phyloP scores from a whole-genome alignment of 2,329 filamentous ascomycete species.

The Diaporthe humulicola region DNA sequence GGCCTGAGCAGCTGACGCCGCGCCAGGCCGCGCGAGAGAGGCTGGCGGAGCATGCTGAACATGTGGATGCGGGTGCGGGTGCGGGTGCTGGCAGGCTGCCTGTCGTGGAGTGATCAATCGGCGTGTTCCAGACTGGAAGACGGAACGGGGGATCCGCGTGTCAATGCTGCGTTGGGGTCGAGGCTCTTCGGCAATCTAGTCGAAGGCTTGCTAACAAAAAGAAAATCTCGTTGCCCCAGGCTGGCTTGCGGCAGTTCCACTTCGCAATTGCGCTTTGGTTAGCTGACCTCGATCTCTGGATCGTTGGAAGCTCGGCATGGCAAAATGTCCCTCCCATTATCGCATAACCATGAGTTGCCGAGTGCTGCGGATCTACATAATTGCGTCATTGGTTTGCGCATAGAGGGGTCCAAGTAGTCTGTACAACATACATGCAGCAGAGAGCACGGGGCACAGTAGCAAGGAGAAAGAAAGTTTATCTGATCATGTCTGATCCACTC shows the following conservation, averaged over 20 bases:
- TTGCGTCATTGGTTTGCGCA: slow-evolving; percentile 23
- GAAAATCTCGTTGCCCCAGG: neutral
- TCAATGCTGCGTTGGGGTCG: neutral
- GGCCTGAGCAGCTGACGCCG: slow-evolving; percentile 38
- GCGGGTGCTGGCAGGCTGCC: neutral
- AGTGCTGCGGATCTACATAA: slow-evolving; percentile 22
- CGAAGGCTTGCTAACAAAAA: neutral
- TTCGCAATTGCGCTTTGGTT: neutral
- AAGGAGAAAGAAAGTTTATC: slow-evolving; percentile 10
- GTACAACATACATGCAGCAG: neutral
- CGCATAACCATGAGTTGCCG: neutral
- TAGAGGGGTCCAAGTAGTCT: neutral
- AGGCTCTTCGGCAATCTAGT: neutral
- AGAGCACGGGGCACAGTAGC: neutral
- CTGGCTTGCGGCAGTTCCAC: neutral
- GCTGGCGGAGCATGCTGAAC: slow-evolving; percentile 48
- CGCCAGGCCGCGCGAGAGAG: slow-evolving; percentile 44
- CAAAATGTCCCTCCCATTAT: neutral
- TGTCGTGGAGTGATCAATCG: neutral
- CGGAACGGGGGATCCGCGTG: neutral
- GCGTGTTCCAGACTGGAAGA: neutral
- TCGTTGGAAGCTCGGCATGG: slow-evolving; percentile 7
- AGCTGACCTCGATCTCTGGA: neutral
- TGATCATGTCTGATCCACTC: neutral
- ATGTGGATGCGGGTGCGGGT: neutral